Base-by-base conservation (phyloP, 2,329 filamentous ascomycete genomes). In the Verruconis gallopava region DNA sequence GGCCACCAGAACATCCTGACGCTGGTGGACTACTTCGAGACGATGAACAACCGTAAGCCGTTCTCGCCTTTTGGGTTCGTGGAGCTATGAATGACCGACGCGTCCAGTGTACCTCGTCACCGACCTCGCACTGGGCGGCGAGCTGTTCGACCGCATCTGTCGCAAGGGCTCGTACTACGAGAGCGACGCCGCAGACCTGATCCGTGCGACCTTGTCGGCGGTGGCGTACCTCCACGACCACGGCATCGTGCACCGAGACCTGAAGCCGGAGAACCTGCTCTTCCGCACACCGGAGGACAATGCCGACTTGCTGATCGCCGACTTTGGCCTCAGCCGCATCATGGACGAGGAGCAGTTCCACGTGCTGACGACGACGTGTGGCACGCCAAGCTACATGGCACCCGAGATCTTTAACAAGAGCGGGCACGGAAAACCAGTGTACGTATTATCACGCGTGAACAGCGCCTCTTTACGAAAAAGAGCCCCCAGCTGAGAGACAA, bases 301-400 rank as follows among this genome's bases (percentile, higher is more conserved):
- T 55, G 86, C 91, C 37, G 91, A 98, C 63, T 73, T 98, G 21
- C 69, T 98, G 45, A 98, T 98, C 58, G 91, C 91, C 47, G 91
- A 98, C 60, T 98, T 98, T 61, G 91, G 91, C 6, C 69, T 98
- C 38, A 91, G 82, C 19, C 77, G 91, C 45, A 95, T 98, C 64
- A 96, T 98, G 89, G 91, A 98, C 57, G 91, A 96, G 64, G 86
- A 95, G 63, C 85, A 94, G 58, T 96, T 96, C 62, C 91, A 96
- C 58, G 89, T 96, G 21, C 68, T 98, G 48, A 98, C 91, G 9
- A 98, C 91, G 1, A 98, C 91, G 1, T 98, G 91, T 59, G 91
- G 91, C 46, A 98, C 91, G 1, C 91, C 91, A 3, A 91, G 91
- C 38, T 98, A 98, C 64, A 98, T 98, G 91, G 91, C 91, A 2